Base-by-base conservation (phyloP, 306 rosid genomes). In the Pueraria montana region DNA sequence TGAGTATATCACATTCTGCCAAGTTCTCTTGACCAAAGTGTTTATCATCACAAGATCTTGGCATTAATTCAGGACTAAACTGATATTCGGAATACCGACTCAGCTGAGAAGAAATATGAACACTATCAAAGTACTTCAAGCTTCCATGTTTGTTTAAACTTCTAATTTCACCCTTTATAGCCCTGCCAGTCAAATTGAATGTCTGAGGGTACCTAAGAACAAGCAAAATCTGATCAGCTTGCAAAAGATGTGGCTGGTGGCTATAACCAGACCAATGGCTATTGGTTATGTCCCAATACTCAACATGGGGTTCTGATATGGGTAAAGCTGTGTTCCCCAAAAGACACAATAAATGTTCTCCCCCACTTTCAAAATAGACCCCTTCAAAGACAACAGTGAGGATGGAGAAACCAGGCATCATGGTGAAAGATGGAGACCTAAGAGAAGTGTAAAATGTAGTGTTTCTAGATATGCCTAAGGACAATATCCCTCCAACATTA, bases 221-320 rank as follows among this genome's bases (percentile, higher is more conserved):
- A 14, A 67, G 83, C 52, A 79, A 32, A 66, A 79, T 53, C 56
- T 79, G 83, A 55, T 67, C 69, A 79, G 67, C 83, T 38, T 40
- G 80, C 69, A 76, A 76, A 14, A 76, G 80, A 58, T 13, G 49
- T 66, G 72, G 72, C 46, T n/a, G 24, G 24, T 36, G 40, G 56
- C 69, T 59, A 76, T 13, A 74, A 74, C 46, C 36, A 18, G 46
- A 26, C 27, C 63, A 55, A 53, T 12, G 55, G 10, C 69, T 59
- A 76, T 58, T 76, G 34, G n/a, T 0, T 32, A 20, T 26, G 40
- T 74, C 50, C 76, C 76, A 79, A 79, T 52, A 2, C 20, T 68
- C 23, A 34, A 6, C 8, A 24, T 2, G 1, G 13, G 66, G 68
- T 34, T 21, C 68, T 36, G 76, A 64, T 16, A 50, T n/a, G 11